phyloP scores from a whole-genome alignment of 768 basidiomycete genomes.

The Suillus spraguei region DNA sequence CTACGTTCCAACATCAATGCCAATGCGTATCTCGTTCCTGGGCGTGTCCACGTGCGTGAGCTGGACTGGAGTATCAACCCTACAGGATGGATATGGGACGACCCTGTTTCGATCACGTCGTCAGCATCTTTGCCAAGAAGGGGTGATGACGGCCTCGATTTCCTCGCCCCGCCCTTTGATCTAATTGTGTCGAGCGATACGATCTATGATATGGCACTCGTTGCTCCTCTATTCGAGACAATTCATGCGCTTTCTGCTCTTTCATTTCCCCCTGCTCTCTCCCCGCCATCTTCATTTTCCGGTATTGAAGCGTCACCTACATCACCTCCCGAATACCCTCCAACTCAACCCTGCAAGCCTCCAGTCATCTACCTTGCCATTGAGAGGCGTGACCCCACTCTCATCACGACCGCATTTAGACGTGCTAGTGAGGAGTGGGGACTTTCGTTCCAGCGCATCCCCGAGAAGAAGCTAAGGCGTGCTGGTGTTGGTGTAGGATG shows the following conservation, averaged over 20 bases:
- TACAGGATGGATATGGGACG: constrained; percentile 56
- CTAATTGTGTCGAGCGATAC: constrained; percentile 86
- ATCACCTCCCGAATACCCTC: not conserved
- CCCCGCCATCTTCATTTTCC: constrained; percentile 44
- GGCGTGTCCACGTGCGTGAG: constrained; percentile 58
- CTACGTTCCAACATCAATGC: constrained; percentile 60
- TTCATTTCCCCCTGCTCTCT: constrained; percentile 35
- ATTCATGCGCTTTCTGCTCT: constrained; percentile 52
- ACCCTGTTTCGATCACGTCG: constrained; percentile 34
- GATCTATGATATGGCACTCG: constrained; percentile 63
- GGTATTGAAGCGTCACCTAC: not conserved
- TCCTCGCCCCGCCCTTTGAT: constrained; percentile 63
- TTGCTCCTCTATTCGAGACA: constrained; percentile 71
- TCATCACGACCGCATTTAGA: constrained; percentile 61
- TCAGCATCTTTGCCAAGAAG: constrained; percentile 25
- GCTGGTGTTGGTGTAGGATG: constrained; percentile 61
- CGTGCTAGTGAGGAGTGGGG: constrained; percentile 57
- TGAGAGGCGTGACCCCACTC: constrained; percentile 73
- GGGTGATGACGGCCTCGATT: constrained; percentile 1
- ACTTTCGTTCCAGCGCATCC: constrained; percentile 60
- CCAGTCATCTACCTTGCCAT: constrained; percentile 51
- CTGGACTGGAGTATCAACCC: constrained; percentile 72
- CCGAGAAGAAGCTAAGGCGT: constrained; percentile 58
- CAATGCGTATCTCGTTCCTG: constrained; percentile 44
- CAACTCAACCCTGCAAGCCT: constrained; percentile 1